A percentile compares a stretch with the other conserved stretches of the same genome.
Conservation (phyloP, 345 rosid genomes). For the Eucalyptus dawsonii region DNA sequence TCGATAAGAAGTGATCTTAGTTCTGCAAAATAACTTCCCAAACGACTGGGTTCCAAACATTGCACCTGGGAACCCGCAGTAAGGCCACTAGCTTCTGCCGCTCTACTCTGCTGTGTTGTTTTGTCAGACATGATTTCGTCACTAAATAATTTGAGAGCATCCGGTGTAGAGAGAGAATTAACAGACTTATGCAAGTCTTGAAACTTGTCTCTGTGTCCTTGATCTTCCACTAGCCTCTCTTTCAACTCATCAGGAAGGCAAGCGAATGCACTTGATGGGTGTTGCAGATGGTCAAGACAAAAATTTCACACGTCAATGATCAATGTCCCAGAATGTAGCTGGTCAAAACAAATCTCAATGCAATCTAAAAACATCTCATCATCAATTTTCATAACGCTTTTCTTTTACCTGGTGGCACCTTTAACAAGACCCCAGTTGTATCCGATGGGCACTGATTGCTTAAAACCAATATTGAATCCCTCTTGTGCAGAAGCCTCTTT, state of each 20-base stretch:
- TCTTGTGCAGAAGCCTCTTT: slow-evolving; percentile 66
- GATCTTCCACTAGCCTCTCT: slow-evolving; percentile 29
- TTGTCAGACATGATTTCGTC: slow-evolving; percentile 14
- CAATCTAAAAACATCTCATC: not conserved
- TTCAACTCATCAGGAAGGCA: slow-evolving; percentile 45
- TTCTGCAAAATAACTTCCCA: slow-evolving; percentile 25
- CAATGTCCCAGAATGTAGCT: not conserved
- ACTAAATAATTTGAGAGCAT: slow-evolving; percentile 37
- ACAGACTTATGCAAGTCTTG: slow-evolving; percentile 29
- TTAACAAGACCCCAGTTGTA: slow-evolving; percentile 65
- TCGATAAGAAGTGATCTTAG: slow-evolving; percentile 40
- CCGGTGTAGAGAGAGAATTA: slow-evolving; percentile 31
- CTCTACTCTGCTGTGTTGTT: slow-evolving; percentile 8
- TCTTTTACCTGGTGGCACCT: slow-evolving; percentile 65
- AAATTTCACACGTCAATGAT: not conserved
- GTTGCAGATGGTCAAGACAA: not conserved
- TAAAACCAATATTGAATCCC: slow-evolving; percentile 73
- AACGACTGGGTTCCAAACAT: slow-evolving; percentile 1
- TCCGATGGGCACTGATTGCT: slow-evolving; percentile 48
- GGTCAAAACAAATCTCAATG: not conserved
- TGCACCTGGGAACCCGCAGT: not conserved
- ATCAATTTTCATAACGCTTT: not conserved
- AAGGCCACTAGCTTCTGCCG: slow-evolving; percentile 1
- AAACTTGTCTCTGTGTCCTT: slow-evolving; percentile 29
- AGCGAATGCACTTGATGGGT: slow-evolving; percentile 35